Conservation (phyloP, 2,329 filamentous ascomycete genomes). For the Rhynchosporium graminicola region DNA sequence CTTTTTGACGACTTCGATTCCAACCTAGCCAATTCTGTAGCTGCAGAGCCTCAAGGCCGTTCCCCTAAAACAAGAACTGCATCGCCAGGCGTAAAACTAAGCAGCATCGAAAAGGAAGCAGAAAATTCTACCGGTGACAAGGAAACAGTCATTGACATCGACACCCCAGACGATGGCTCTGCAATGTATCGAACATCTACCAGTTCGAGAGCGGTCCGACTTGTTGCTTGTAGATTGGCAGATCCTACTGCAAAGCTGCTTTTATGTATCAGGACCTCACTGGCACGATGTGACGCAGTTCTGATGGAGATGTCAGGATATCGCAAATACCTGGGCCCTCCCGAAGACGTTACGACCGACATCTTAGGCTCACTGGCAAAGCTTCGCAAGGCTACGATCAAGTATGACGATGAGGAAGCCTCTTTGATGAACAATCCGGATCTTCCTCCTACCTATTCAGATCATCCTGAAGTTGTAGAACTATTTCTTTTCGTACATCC, state of each 20-base stretch:
- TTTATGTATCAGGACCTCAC: conserved; percentile 46
- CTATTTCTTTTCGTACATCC: conserved; percentile 58
- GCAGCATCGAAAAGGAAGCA: neutral
- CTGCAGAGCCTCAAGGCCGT: neutral
- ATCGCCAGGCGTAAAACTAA: neutral
- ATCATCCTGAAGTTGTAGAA: conserved; percentile 52
- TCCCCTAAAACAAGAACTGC: neutral
- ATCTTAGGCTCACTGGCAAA: conserved; percentile 44
- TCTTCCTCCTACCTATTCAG: conserved; percentile 48
- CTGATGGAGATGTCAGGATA: conserved; percentile 57
- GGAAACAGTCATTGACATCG: conserved; percentile 44
- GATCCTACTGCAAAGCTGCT: conserved; percentile 51
- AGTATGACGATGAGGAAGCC: conserved; percentile 51
- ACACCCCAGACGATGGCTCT: conserved; percentile 32
- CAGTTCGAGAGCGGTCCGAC: conserved; percentile 37
- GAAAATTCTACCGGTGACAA: neutral
- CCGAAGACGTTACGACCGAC: conserved; percentile 46
- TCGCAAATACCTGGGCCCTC: conserved; percentile 49
- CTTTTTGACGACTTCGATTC: conserved; percentile 45
- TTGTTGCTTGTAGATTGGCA: conserved; percentile 44
- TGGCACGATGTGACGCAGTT: conserved; percentile 52
- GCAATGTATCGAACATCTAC: conserved; percentile 34
- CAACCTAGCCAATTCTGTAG: neutral
- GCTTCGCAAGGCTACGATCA: conserved; percentile 47
- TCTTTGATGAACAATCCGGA: conserved; percentile 48